Conservation (phyloP, 78 protist genomes). For the Thecamonas trahens region DNA sequence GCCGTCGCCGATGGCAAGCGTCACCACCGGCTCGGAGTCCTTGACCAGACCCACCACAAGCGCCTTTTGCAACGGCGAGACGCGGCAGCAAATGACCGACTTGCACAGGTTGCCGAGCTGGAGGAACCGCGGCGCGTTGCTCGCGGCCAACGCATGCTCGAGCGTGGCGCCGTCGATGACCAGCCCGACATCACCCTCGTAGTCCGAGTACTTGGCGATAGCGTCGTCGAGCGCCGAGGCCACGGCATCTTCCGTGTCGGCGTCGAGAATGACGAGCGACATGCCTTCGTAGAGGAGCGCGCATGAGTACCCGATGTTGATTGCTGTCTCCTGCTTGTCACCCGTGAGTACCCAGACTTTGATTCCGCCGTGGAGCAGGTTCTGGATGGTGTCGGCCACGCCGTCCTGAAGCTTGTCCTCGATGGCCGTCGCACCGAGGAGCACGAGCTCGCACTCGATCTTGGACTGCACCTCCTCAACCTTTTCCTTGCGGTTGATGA, state of each 20-base stretch:
- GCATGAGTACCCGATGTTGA: constrained; percentile 69
- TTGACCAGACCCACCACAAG: constrained; percentile 47
- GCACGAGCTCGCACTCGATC: constrained; percentile 45
- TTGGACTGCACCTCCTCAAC: constrained; percentile 12
- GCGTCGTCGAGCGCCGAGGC: constrained; percentile 22
- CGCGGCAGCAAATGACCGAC: constrained; percentile 82
- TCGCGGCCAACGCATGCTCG: background rate
- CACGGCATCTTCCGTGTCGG: constrained; percentile 31
- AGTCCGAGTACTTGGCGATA: background rate
- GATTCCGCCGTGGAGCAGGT: constrained; percentile 58
- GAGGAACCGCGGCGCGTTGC: background rate
- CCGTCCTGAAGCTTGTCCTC: constrained; percentile 78
- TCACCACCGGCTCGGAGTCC: constrained; percentile 8
- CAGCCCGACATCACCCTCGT: constrained; percentile 3
- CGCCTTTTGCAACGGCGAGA: constrained; percentile 89
- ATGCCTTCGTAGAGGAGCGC: constrained; percentile 30
- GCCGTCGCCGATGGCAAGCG: constrained; percentile 86
- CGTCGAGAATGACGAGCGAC: constrained; percentile 40
- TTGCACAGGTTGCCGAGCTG: background rate
- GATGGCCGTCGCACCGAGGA: constrained; percentile 75
- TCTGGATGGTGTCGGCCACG: constrained; percentile 63
- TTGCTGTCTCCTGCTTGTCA: constrained; percentile 82
- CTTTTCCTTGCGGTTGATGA: constrained; percentile 7
- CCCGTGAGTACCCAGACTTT: constrained; percentile 80
- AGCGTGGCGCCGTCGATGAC: constrained; percentile 25